Conservation (phyloP, 108 stramenopile genomes). For the Schizochytrium sp. region DNA sequence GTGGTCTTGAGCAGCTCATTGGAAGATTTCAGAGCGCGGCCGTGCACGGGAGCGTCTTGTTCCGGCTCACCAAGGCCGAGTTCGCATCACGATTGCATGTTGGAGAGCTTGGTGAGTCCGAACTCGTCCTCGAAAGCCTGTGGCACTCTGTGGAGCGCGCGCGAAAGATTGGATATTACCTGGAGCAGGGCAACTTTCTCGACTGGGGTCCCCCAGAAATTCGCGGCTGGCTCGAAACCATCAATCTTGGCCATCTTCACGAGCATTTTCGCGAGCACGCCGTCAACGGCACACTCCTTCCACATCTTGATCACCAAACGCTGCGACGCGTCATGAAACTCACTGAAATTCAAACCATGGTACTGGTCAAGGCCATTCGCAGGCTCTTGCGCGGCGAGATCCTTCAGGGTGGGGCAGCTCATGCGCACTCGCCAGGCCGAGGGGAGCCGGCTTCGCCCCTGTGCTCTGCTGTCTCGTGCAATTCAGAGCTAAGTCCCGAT, state of each 20-base stretch:
- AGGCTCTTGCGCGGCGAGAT: neutral
- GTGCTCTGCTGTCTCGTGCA: neutral
- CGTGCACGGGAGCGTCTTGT: neutral
- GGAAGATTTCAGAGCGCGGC: neutral
- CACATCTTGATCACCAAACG: neutral
- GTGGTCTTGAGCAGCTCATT: neutral
- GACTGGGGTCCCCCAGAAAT: conserved; percentile 3
- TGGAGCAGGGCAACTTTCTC: neutral
- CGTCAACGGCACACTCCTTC: neutral
- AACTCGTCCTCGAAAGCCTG: neutral
- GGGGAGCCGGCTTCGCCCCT: neutral
- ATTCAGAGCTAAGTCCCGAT: neutral
- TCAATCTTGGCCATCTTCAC: neutral
- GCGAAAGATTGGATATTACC: neutral
- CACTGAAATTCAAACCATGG: neutral
- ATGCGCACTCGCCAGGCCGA: neutral
- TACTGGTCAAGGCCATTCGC: neutral
- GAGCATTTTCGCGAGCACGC: neutral
- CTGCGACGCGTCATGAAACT: neutral
- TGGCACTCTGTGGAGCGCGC: neutral
- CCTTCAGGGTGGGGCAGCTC: neutral
- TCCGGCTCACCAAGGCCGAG: neutral
- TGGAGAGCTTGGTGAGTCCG: conserved; percentile 12
- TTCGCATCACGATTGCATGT: neutral
- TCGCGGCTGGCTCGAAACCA: neutral